A percentile compares a stretch with the other conserved stretches of the same genome.
Conservation (phyloP, 2,329 filamentous ascomycete genomes). For the Fusarium udum region DNA sequence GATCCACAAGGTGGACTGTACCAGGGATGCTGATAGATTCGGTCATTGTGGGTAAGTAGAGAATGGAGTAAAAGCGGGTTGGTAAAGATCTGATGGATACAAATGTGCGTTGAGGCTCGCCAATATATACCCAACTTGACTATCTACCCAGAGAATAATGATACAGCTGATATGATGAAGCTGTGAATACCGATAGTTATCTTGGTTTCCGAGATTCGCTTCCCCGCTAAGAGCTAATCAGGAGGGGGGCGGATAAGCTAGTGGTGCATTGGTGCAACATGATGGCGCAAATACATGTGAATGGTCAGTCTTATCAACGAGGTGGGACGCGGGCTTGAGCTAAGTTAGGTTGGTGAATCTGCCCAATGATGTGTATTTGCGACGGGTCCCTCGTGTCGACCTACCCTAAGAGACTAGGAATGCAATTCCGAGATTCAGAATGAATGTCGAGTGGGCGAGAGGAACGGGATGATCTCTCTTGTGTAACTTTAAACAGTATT, state of each 20-base stretch:
- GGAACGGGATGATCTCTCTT: background rate
- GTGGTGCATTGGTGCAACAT: background rate
- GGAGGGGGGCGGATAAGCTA: background rate
- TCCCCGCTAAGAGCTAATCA: background rate
- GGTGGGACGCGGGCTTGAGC: background rate
- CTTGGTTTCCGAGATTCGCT: background rate
- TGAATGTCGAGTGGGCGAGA: background rate
- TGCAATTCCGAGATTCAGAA: background rate
- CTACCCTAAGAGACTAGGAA: background rate
- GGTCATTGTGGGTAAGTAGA: background rate
- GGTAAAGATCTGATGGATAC: too few relatives aligned
- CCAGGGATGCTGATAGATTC: slow-evolving; percentile 44
- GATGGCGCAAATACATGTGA: background rate
- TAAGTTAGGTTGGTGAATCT: background rate
- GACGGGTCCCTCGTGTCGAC: background rate
- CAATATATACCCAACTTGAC: background rate
- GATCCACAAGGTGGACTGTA: slow-evolving; percentile 53
- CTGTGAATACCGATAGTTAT: background rate
- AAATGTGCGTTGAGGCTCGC: background rate
- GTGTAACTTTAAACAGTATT: background rate
- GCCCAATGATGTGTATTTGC: background rate
- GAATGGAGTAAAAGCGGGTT: background rate
- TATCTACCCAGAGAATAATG: background rate
- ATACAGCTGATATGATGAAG: background rate
- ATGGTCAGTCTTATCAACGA: background rate